A percentile compares a stretch with the other conserved stretches of the same genome.
These are phyloP conservation scores for Penicillium ucsense DNA, from an alignment of 495 filamentous ascomycete genomes.

Conservation along the genomic window DNA sequence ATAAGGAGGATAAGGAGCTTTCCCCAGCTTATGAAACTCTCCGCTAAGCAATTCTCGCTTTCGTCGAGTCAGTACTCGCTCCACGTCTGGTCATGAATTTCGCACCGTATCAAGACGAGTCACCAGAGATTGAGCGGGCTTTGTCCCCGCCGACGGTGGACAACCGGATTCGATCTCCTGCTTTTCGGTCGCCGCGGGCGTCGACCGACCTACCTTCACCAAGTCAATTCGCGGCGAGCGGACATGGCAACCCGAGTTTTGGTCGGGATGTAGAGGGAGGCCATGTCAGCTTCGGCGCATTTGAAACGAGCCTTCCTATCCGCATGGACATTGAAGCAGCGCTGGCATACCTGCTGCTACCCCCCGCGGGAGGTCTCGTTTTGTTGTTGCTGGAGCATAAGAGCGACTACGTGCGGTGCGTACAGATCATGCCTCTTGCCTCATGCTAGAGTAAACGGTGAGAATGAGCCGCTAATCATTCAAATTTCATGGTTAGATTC, in stretches of 20 bases:
- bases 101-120: constrained; percentile 86
- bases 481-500: constrained; percentile 45
- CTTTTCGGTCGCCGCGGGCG: constrained; percentile 28
- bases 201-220: constrained; percentile 34
- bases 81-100: constrained; percentile 61
- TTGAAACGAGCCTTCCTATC: constrained; percentile 71
- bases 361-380: constrained; percentile 78
- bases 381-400: constrained; percentile 81
- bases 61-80: neutral
- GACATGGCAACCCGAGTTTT: constrained; percentile 26
- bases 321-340: constrained; percentile 82
- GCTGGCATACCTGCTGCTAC: constrained; percentile 78
- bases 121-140: constrained; percentile 64
- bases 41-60: neutral
- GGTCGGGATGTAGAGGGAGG: constrained; percentile 33
- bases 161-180: constrained; percentile 41
- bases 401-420: constrained; percentile 91
- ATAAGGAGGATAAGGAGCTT: constrained; percentile 13
- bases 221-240: constrained; percentile 27
- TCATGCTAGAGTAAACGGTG: too few species aligned
- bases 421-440: constrained; percentile 4
- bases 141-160: constrained; percentile 54
- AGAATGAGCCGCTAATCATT: neutral
- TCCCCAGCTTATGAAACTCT: neutral
- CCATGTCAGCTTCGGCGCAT: constrained; percentile 64